A percentile compares a stretch with the other conserved stretches of the same genome.
These are phyloP conservation scores for Globisporangium iwayamae DNA, from an alignment of 352 stramenopile genomes.

Conservation along the genomic window DNA sequence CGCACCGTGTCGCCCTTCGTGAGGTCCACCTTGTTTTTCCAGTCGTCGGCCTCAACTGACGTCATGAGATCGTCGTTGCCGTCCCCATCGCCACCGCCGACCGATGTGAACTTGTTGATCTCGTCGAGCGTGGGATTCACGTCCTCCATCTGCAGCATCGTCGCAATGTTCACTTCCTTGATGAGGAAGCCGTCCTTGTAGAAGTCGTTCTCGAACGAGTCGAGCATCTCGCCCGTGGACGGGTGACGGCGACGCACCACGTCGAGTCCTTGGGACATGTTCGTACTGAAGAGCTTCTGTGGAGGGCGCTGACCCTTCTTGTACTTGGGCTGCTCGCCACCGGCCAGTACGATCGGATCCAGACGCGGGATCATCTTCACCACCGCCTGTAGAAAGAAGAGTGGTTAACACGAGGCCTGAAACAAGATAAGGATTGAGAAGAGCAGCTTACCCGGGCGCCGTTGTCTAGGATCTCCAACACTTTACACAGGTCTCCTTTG, in stretches of 20 bases:
- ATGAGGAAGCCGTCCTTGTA: constrained; percentile 87
- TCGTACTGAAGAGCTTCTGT: constrained; percentile 78
- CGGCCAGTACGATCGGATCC: constrained; percentile 67
- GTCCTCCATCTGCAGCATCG: constrained; percentile 83
- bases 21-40: constrained; percentile 88
- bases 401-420: background rate
- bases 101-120: constrained; percentile 84
- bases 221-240: constrained; percentile 81
- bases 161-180: constrained; percentile 86
- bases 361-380: constrained; percentile 86
- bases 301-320: constrained; percentile 87
- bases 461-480: constrained; percentile 86
- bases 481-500: constrained; percentile 87
- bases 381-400: constrained; percentile 38
- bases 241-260: constrained; percentile 67
- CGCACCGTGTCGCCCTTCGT: constrained; percentile 87
- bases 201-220: constrained; percentile 86
- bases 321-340: constrained; percentile 82
- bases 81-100: constrained; percentile 64
- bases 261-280: constrained; percentile 62
- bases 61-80: constrained; percentile 61
- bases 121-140: constrained; percentile 85
- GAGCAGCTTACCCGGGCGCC: constrained; percentile 47
- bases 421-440: background rate
- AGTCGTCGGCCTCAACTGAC: constrained; percentile 77